phyloP scores from a whole-genome alignment of 108 stramenopile genomes.

The Fistulifera solaris region DNA sequence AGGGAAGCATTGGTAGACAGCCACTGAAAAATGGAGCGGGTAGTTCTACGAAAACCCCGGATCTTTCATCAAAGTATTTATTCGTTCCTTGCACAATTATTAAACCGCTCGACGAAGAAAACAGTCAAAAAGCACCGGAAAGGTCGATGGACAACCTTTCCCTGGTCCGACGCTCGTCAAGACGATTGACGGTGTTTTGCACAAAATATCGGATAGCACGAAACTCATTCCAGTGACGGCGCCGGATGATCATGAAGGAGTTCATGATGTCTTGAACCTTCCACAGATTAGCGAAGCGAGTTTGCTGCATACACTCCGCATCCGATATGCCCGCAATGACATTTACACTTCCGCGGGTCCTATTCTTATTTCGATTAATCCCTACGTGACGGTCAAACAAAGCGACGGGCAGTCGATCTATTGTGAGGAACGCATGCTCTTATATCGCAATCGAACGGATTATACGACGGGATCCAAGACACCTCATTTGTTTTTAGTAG shows the following conservation, averaged over 20 bases:
- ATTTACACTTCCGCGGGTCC: slow-evolving; percentile 95
- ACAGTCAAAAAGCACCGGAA: slow-evolving; percentile 8
- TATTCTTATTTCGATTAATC: slow-evolving; percentile 93
- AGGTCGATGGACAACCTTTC: slow-evolving; percentile 3
- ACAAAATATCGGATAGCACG: slow-evolving; percentile 58
- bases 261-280: slow-evolving; percentile 76
- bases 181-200: slow-evolving; percentile 71
- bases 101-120: slow-evolving; percentile 47
- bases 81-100: slow-evolving; percentile 75
- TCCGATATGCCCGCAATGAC: slow-evolving; percentile 75
- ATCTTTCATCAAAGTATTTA: slow-evolving; percentile 49
- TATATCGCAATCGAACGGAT: slow-evolving; percentile 33
- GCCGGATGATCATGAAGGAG: slow-evolving; percentile 66
- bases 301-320: slow-evolving; percentile 78
- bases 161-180: slow-evolving; percentile 68
- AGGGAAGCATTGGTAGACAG: neutral
- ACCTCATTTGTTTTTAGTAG: slow-evolving; percentile 86
- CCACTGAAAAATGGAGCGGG: neutral
- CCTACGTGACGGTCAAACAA: slow-evolving; percentile 68
- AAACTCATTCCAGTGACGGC: slow-evolving; percentile 42
- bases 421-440: slow-evolving; percentile 58
- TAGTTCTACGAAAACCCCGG: slow-evolving; percentile 7
- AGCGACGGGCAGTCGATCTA: slow-evolving; percentile 52
- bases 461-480: slow-evolving; percentile 17
- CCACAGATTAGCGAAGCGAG: slow-evolving; percentile 75